Percentiles rank a stretch among this genome's conserved stretches.
These are phyloP conservation scores for Umbelopsis sp. DNA, from an alignment of 371 early-diverging fungal genomes.

Conservation along the genomic window DNA sequence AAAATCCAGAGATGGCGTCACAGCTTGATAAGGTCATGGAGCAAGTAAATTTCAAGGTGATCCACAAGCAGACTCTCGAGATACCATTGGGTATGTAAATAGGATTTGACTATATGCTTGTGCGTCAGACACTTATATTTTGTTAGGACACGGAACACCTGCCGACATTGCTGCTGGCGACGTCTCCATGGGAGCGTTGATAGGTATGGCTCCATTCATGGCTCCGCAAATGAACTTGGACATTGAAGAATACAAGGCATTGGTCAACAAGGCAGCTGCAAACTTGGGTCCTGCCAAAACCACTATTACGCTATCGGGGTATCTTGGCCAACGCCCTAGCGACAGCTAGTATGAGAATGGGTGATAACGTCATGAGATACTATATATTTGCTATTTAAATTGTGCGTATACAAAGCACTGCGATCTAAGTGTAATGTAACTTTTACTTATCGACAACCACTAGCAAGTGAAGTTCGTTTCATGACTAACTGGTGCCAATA, in stretches of 20 bases:
- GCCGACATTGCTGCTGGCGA: neutral
- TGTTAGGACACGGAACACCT: neutral
- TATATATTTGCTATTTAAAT: too few relatives aligned
- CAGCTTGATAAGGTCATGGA: neutral
- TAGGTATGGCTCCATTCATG: slow-evolving; percentile 15
- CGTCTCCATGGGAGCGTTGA: neutral
- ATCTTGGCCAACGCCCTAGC: neutral
- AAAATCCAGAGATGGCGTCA: neutral
- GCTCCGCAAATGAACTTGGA: neutral
- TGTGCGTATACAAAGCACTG: too few relatives aligned
- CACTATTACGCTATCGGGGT: neutral
- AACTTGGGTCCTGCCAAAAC: neutral
- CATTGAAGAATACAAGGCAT: neutral
- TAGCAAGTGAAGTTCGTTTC: too few relatives aligned
- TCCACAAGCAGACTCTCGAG: neutral
- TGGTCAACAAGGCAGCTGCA: neutral
- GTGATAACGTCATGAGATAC: too few relatives aligned
- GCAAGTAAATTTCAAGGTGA: neutral
- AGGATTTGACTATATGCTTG: neutral
- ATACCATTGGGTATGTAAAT: neutral
- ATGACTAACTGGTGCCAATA: too few relatives aligned
- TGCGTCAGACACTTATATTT: neutral
- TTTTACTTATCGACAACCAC: too few relatives aligned
- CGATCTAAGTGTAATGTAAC: too few relatives aligned
- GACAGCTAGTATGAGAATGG: too few relatives aligned